Conservation (phyloP, 768 basidiomycete species). For the Lyophyllum decastes region DNA sequence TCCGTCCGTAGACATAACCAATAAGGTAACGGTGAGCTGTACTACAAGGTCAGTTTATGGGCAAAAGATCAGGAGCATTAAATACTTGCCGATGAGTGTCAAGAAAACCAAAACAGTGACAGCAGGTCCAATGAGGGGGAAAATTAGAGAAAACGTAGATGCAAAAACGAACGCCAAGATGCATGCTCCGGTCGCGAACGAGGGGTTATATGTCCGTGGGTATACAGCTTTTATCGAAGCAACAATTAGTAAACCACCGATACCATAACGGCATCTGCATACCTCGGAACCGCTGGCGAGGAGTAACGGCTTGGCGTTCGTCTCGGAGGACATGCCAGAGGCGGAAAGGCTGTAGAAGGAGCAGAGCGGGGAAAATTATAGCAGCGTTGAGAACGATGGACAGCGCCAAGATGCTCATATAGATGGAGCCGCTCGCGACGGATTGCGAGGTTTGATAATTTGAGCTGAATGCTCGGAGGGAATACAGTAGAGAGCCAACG, state of each 20-base stretch:
- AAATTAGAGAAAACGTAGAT: slow-evolving; percentile 71
- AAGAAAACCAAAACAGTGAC: slow-evolving; percentile 65
- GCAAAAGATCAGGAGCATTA: not conserved
- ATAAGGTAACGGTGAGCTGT: slow-evolving; percentile 80
- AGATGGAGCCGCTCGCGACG: slow-evolving; percentile 71
- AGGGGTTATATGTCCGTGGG: slow-evolving; percentile 69
- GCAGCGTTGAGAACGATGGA: slow-evolving; percentile 63
- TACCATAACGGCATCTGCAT: slow-evolving; percentile 20
- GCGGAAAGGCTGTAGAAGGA: slow-evolving; percentile 71
- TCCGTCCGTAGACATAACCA: slow-evolving; percentile 76
- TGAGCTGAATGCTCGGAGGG: slow-evolving; percentile 57
- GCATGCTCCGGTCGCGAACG: slow-evolving; percentile 66
- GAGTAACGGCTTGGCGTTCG: slow-evolving; percentile 66
- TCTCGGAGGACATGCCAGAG: slow-evolving; percentile 58
- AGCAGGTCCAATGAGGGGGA: slow-evolving; percentile 76
- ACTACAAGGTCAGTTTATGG: slow-evolving; percentile 4
- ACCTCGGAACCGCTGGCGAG: slow-evolving; percentile 81
- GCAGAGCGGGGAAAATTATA: slow-evolving; percentile 67
- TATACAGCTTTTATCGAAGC: slow-evolving; percentile 51
- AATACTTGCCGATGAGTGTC: slow-evolving; percentile 61
- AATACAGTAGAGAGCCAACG: slow-evolving; percentile 71
- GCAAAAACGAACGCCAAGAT: slow-evolving; percentile 72
- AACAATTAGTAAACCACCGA: slow-evolving; percentile 9
- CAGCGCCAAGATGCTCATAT: slow-evolving; percentile 64
- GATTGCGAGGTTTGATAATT: slow-evolving; percentile 37